Base-by-base conservation (phyloP, 2,329 filamentous ascomycete species). In the Aureobasidium sp. region DNA sequence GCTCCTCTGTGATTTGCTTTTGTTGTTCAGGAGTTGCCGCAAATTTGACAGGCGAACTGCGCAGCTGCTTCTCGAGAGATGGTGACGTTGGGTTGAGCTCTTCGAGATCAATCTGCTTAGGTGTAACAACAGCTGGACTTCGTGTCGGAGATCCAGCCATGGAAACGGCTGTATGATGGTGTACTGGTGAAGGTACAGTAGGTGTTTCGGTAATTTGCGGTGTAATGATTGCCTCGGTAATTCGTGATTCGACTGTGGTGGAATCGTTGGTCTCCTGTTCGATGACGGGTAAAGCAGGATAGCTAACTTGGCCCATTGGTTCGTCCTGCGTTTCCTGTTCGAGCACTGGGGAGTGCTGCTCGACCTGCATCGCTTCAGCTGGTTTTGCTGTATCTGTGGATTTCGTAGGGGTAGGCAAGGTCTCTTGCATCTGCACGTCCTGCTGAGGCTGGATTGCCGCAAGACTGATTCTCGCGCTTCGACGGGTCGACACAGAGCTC, bases 41-140 rank as follows among this genome's bases (percentile, higher is more conserved):
- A 27, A 44, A 51, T 36, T 52, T 59, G 41, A 60, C 47, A n/a
- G 62, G 62, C 17, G 62, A 59, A 47, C 55, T 63, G 29, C 55
- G 64, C 39, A 66, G 63, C 34, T 69, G 66, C 65, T 71, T 73
- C 47, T 69, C 67, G 5, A 65, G 66, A 6, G 62, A 65, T 8
- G 71, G 71, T 8, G 71, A 71, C 3, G 63, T 64, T 20, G 61
- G 44, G 7, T 63, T 59, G 15, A 52, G 34, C n/a, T 55, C 39
- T 39, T 69, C 65, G 6, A 64, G 41, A 9, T 63, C 60, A 43
- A 68, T 66, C 37, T 59, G 61, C 47, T 51, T 41, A 8, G 61
- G 61, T 29, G 61, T 63, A 10, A 20, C 27, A 32, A 46, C 51
- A 29, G 52, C 34, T 8, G 52, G 39, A 41, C 37, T 59, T 12